Percentiles rank a stretch among this genome's conserved stretches.
Conservation (phyloP, 2,329 filamentous ascomycete species). For the Claviceps monticola region DNA sequence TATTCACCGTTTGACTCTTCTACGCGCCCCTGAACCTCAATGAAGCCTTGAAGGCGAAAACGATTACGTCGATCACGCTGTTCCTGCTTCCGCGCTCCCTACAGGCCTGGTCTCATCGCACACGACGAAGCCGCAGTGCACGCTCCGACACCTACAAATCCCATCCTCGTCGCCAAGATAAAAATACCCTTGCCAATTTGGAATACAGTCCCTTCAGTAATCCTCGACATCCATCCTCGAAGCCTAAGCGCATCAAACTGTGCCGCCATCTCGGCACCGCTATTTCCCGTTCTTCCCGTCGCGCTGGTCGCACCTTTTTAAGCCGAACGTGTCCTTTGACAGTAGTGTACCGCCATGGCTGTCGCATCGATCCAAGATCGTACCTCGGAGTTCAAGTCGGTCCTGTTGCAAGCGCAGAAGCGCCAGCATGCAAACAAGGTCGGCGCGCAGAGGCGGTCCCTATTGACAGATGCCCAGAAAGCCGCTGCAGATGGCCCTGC, state of each 20-base stretch:
- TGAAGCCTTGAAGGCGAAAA: neutral
- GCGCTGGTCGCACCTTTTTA: slow-evolving; percentile 23
- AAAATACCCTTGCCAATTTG: too few species aligned
- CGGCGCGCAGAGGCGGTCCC: slow-evolving; percentile 64
- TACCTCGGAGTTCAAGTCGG: slow-evolving; percentile 87
- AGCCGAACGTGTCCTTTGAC: neutral
- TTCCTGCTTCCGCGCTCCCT: neutral
- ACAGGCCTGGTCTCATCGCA: neutral
- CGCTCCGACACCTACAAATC: neutral
- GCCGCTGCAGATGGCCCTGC: slow-evolving; percentile 41
- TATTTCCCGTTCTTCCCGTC: slow-evolving; percentile 2
- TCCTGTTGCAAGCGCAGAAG: slow-evolving; percentile 74
- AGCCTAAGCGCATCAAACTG: neutral
- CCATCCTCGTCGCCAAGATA: neutral
- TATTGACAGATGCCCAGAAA: slow-evolving; percentile 63
- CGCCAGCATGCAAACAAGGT: slow-evolving; percentile 64
- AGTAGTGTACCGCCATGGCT: slow-evolving; percentile 33
- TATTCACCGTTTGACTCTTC: neutral
- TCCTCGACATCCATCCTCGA: neutral
- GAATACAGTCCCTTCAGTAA: too few species aligned
- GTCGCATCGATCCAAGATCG: slow-evolving; percentile 84
- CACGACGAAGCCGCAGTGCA: neutral
- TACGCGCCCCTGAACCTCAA: neutral
- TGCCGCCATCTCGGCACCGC: too few species aligned
- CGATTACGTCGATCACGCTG: neutral